These are phyloP conservation scores for Aspergillus unguis DNA, from an alignment of 2,329 filamentous ascomycete species.

Conservation along the genomic window DNA sequence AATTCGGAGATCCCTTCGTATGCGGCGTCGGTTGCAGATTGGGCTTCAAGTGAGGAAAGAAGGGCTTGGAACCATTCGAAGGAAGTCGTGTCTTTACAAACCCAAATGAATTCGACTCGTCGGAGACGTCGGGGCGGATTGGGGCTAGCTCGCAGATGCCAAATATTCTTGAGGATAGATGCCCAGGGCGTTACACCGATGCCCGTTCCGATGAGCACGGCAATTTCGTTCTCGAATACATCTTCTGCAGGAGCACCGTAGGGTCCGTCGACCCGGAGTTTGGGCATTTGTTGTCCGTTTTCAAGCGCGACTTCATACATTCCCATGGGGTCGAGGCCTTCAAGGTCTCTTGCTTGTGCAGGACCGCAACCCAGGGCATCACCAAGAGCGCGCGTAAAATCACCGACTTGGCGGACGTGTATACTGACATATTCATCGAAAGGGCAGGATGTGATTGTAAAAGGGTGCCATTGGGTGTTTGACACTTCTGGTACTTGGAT, in stretches of 20 bases:
- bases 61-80: conserved; percentile 99
- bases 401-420: conserved; percentile 92
- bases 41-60: conserved; percentile 82
- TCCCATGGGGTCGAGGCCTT: conserved; percentile 83
- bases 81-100: conserved; percentile 89
- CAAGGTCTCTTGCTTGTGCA: conserved; percentile 84
- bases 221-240: conserved; percentile 87
- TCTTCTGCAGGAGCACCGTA: conserved; percentile 97
- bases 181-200: conserved; percentile 86
- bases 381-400: conserved; percentile 92
- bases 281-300: conserved; percentile 89
- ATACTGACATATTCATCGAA: conserved; percentile 93
- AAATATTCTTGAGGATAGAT: conserved; percentile 93
- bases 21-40: conserved; percentile 69
- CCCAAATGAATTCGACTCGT: conserved; percentile 98
- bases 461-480: conserved; percentile 93
- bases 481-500: conserved; percentile 88
- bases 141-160: conserved; percentile 86
- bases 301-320: conserved; percentile 98
- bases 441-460: conserved; percentile 97
- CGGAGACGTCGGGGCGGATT: conserved; percentile 86
- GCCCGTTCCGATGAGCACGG: conserved; percentile 74
- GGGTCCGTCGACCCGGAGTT: conserved; percentile 85
- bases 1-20: conserved; percentile 63
- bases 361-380: conserved; percentile 89